Conservation (phyloP, 768 basidiomycete genomes). For the Boletus rubescentipes region DNA sequence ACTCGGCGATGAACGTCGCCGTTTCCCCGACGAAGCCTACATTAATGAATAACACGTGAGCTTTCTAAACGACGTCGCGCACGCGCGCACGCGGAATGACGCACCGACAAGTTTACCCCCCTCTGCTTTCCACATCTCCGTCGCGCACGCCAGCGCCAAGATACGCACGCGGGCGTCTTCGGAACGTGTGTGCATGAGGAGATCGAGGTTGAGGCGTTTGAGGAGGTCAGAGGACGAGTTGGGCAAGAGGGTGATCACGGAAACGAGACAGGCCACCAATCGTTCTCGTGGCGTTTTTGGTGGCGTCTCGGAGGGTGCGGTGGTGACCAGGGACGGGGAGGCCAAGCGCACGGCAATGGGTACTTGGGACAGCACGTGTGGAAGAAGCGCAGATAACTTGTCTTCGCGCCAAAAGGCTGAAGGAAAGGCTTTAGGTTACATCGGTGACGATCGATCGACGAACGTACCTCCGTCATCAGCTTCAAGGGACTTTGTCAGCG, state of each 20-base stretch:
- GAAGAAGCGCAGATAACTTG: conserved; percentile 61
- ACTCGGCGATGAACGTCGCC: conserved; percentile 83
- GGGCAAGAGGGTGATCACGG: conserved; percentile 19
- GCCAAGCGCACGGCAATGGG: conserved; percentile 43
- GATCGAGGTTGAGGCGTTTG: conserved; percentile 76
- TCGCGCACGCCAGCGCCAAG: conserved; percentile 65
- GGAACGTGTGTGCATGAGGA: conserved; percentile 88
- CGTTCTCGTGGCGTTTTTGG: conserved; percentile 5
- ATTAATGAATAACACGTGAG: neutral
- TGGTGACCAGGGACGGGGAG: neutral
- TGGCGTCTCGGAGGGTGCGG: neutral
- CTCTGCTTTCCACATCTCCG: conserved; percentile 73
- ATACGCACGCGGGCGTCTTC: conserved; percentile 72
- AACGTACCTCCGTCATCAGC: conserved; percentile 78
- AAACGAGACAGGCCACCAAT: conserved; percentile 18
- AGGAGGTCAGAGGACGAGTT: conserved; percentile 41
- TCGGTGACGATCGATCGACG: neutral
- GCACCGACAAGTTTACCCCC: conserved; percentile 73
- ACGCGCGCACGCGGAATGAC: conserved; percentile 19
- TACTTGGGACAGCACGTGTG: conserved; percentile 65
- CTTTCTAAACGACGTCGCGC: neutral
- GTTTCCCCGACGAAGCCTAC: conserved; percentile 79
- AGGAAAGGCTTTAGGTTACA: neutral
- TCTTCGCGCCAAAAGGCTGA: conserved; percentile 90
- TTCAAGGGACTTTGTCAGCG: conserved; percentile 66